phyloP scores from a whole-genome alignment of 2,329 filamentous ascomycete species.

The Cytospora mali region DNA sequence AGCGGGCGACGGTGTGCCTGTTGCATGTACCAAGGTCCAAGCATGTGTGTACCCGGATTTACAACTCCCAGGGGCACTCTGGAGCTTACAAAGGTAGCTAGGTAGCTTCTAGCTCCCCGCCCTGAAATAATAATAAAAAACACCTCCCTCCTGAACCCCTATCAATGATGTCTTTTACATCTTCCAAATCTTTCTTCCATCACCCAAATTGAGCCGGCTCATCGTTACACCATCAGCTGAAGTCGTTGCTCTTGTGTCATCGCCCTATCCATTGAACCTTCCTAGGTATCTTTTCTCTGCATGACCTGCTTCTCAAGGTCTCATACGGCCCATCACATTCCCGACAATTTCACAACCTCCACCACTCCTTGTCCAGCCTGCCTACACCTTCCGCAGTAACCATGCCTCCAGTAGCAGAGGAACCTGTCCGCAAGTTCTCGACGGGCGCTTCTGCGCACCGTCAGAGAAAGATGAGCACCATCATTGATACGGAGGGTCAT shows the following conservation, averaged over 20 bases:
- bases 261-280: neutral
- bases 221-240: neutral
- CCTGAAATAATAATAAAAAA: neutral
- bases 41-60: neutral
- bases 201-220: neutral
- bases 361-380: neutral
- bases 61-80: neutral
- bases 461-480: conserved; percentile 49
- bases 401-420: conserved; percentile 24
- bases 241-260: neutral
- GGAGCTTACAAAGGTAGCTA: neutral
- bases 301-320: neutral
- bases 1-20: neutral
- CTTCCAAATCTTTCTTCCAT: neutral
- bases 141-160: neutral
- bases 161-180: neutral
- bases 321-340: neutral
- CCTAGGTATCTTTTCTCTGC: no score
- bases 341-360: neutral
- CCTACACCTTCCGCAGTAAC: neutral
- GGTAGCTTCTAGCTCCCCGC: neutral
- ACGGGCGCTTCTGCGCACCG: conserved; percentile 49
- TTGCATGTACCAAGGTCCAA: no score
- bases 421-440: conserved; percentile 44
- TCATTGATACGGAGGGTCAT: conserved; percentile 46